phyloP scores from a whole-genome alignment of 2,329 filamentous ascomycete genomes.

The Aspergillus fischeri region DNA sequence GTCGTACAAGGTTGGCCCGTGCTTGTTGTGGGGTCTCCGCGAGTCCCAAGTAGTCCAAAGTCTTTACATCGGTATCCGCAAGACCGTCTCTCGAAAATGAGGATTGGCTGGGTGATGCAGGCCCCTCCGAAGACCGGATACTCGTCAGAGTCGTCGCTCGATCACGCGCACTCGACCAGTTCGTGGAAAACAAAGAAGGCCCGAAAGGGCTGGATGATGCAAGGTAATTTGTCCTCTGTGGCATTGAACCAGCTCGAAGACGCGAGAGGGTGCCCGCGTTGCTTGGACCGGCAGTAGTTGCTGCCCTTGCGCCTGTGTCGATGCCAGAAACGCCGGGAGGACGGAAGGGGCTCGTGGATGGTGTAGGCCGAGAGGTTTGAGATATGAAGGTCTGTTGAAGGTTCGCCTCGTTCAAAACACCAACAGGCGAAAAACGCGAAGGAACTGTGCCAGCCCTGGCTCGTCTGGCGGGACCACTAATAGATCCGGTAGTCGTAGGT shows the following conservation, averaged over 20 bases:
- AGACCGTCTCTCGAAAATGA: constrained; percentile 80
- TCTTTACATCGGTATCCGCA: constrained; percentile 84
- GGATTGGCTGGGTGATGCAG: constrained; percentile 80
- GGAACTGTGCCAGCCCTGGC: constrained; percentile 93
- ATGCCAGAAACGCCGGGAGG: constrained; percentile 46
- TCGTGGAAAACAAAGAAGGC: constrained; percentile 80
- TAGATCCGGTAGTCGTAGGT: constrained; percentile 61
- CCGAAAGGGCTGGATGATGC: constrained; percentile 68
- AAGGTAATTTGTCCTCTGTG: constrained; percentile 72
- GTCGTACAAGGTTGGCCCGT: constrained; percentile 65
- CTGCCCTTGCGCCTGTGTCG: constrained; percentile 37
- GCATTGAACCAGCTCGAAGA: constrained; percentile 88
- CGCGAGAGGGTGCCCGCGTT: constrained; percentile 76
- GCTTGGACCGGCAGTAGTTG: constrained; percentile 45
- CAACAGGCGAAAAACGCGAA: constrained; percentile 81
- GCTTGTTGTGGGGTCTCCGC: constrained; percentile 86
- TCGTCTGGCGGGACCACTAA: constrained; percentile 66
- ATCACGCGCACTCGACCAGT: constrained; percentile 77
- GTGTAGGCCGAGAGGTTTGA: constrained; percentile 79
- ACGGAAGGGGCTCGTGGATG: constrained; percentile 83
- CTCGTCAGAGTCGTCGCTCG: constrained; percentile 85
- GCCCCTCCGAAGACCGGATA: constrained; percentile 80
- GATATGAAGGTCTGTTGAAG: constrained; percentile 59
- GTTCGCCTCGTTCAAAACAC: constrained; percentile 55
- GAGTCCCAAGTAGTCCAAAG: constrained; percentile 89